Conservation (phyloP, 225 moss, liverwort and hornwort species). For the Antitrichia curtipendula region DNA sequence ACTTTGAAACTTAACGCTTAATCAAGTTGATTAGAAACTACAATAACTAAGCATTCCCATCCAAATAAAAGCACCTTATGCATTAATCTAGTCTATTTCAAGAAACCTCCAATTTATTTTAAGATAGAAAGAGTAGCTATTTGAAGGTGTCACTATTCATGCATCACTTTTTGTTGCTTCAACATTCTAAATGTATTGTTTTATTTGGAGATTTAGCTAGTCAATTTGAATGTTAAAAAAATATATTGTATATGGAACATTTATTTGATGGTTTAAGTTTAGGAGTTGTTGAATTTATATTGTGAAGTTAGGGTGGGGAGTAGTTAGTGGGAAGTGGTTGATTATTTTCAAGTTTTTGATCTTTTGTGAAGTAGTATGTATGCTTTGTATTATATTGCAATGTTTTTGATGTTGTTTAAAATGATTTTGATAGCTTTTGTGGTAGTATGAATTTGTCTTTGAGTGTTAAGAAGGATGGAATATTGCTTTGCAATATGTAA, state of each 20-base stretch:
- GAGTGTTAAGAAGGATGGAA: neutral
- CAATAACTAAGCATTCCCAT: too few relatives aligned
- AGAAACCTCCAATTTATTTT: too few relatives aligned
- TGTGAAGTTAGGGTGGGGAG: neutral
- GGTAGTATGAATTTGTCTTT: neutral
- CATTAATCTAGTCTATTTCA: too few relatives aligned
- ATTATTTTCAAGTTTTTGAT: neutral
- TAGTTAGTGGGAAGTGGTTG: neutral
- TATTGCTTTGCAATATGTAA: neutral
- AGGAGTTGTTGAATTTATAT: neutral
- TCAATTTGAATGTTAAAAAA: neutral
- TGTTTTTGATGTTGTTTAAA: neutral
- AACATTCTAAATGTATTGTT: neutral
- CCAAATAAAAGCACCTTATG: too few relatives aligned
- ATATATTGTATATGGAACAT: neutral
- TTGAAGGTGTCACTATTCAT: accelerated
- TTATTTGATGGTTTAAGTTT: neutral
- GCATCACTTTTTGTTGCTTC: neutral
- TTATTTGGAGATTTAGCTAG: neutral
- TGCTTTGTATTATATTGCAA: neutral
- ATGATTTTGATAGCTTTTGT: neutral
- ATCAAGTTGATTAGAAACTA: too few relatives aligned
- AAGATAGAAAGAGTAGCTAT: too few relatives aligned
- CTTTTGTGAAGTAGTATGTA: neutral
- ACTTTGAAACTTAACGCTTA: too few relatives aligned